Conservation (phyloP, 352 stramenopile species). For the Globisporangium orthogonon region DNA sequence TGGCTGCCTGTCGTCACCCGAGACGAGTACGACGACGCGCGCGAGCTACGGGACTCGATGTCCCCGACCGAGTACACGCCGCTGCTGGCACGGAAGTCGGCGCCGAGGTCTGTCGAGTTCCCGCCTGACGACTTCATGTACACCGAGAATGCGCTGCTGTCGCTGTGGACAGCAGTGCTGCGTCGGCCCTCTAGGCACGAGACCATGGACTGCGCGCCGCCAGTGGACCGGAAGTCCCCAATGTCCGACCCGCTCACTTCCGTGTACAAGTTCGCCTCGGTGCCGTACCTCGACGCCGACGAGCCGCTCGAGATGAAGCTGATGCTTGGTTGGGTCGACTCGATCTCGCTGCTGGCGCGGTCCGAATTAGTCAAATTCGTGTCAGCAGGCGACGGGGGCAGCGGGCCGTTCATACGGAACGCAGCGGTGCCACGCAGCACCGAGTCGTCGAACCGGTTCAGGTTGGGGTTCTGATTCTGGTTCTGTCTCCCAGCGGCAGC, state of each 20-base stretch:
- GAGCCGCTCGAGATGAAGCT: conserved; percentile 11
- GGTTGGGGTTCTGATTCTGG: too few relatives aligned
- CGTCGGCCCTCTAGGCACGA: conserved; percentile 1
- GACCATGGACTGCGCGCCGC: conserved; percentile 6
- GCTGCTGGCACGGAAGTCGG: conserved; percentile 21
- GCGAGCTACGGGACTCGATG: conserved; percentile 10
- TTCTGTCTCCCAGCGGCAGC: conserved; percentile 5
- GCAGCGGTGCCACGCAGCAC: conserved; percentile 9
- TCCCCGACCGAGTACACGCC: conserved; percentile 18
- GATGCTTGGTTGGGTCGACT: conserved; percentile 6
- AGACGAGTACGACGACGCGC: conserved; percentile 15
- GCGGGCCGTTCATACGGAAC: conserved; percentile 9
- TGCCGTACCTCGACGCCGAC: conserved; percentile 2
- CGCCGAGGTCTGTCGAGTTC: conserved; percentile 5
- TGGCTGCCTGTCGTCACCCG: background rate
- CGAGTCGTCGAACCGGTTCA: conserved; percentile 12
- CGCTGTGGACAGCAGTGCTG: conserved; percentile 18
- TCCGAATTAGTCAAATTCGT: background rate
- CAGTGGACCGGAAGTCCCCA: conserved; percentile 18
- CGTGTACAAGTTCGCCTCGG: conserved; percentile 6
- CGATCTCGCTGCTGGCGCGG: conserved; percentile 3
- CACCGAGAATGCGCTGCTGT: conserved; percentile 31
- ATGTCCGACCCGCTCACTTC: conserved; percentile 10
- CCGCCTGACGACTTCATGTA: conserved; percentile 24
- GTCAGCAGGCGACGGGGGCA: conserved; percentile 6